A percentile compares a stretch with the other conserved stretches of the same genome.
Conservation (phyloP, 129 eudicot species). For the Heracleum sosnowskyi region DNA sequence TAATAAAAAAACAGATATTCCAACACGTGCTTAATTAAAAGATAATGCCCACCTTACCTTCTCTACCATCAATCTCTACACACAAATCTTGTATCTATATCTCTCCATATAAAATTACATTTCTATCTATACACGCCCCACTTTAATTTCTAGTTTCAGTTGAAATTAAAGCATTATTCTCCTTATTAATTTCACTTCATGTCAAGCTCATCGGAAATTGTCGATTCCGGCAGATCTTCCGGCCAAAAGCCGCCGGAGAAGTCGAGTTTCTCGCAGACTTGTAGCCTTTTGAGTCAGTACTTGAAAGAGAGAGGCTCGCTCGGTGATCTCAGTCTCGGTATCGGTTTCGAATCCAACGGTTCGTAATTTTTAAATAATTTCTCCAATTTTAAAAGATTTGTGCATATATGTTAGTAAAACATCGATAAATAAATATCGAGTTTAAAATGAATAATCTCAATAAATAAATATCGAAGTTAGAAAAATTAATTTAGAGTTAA, state of each 20-base stretch:
- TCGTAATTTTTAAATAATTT: no score
- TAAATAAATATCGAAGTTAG: neutral
- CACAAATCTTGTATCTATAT: no score
- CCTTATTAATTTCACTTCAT: neutral
- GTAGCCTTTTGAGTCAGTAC: conserved; percentile 46
- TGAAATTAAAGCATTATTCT: neutral
- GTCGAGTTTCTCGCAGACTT: conserved; percentile 39
- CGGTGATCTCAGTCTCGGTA: conserved; percentile 32
- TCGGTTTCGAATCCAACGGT: conserved; percentile 6
- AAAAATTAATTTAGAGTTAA: neutral
- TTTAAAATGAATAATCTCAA: no score
- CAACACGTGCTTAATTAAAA: neutral
- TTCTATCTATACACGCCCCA: neutral
- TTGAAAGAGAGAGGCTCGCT: conserved; percentile 44
- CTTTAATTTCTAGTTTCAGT: neutral
- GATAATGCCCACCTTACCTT: neutral
- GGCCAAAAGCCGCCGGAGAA: conserved; percentile 15
- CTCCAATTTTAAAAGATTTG: no score
- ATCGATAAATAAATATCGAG: no score
- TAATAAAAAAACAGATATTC: neutral
- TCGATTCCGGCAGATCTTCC: conserved; percentile 32
- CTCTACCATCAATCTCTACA: neutral
- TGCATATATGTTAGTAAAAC: no score
- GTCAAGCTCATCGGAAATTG: conserved; percentile 32
- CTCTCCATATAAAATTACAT: neutral